Percentiles rank a stretch among this genome's conserved stretches.
phyloP scores from a whole-genome alignment of 2,329 filamentous ascomycete genomes.

The Aspergillus caelatus region DNA sequence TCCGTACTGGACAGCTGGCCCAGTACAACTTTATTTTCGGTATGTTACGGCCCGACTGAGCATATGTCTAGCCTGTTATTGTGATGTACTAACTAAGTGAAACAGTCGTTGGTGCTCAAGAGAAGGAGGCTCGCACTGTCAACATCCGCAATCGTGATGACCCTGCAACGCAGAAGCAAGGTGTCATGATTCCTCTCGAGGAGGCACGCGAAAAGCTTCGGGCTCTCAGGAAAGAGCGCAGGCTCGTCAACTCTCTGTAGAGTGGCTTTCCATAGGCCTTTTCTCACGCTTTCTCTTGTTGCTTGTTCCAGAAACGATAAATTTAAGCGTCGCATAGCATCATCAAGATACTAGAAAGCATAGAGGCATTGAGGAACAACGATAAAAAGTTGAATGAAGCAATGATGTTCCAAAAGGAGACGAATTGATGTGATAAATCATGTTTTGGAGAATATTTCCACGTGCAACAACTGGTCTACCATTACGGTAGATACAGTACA shows the following conservation, averaged over 20 bases:
- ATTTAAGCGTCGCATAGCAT: not conserved
- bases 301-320: not conserved
- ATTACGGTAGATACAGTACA: not conserved
- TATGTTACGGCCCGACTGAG: conserved; percentile 28
- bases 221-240: conserved; percentile 49
- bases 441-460: not conserved
- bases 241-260: conserved; percentile 46
- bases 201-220: conserved; percentile 59
- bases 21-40: conserved; percentile 57
- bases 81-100: conserved; percentile 17
- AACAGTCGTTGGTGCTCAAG: conserved; percentile 63
- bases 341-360: conserved; percentile 3
- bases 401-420: conserved; percentile 8
- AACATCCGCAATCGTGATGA: conserved; percentile 69
- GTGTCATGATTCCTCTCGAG: conserved; percentile 63
- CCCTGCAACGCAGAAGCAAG: conserved; percentile 63
- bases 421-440: not conserved
- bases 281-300: not conserved
- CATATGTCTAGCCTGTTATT: not conserved
- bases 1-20: conserved; percentile 50
- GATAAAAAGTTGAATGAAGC: conserved; percentile 7
- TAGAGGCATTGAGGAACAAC: conserved; percentile 2
- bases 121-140: conserved; percentile 61
- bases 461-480: not conserved
- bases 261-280: not conserved